Base-by-base conservation (phyloP, 306 rosid species). In the Cucumis cinereus region DNA sequence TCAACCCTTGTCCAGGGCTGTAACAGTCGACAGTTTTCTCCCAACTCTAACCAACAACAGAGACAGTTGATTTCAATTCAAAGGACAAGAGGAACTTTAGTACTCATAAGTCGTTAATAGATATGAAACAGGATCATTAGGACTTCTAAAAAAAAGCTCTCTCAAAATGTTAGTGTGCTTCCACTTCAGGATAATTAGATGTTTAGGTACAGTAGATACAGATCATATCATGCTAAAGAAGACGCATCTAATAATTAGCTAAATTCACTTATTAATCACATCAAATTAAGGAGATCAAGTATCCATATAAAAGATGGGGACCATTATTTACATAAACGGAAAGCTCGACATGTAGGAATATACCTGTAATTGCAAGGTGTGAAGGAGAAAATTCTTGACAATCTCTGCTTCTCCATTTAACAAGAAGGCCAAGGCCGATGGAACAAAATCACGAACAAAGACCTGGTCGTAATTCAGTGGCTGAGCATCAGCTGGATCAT, bases 1-100 rank as follows among this genome's bases (percentile, higher is more conserved):
- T 93, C 86, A 91, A 79, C 78, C 93, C 97, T 87, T 91, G 93
- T 85, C 98, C 97, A 4, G 97, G 97, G 82, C 93, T 89, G 81
- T 91, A 85, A 84, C 92, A 93, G 87, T 91, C 97, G 22, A 91
- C 92, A 6, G 97, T 93, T 80, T 91, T 93, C 86, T 91, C 96
- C 93, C 96, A 93, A 69, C 98, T 93, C 98, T 76, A 62, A 50
- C 9, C 22, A 53, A 16, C 28, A 50, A 19, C 22, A 73, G 78
- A 70, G 71, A 61, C 54, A 22, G 56, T 26, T 38, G 17, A 11
- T 20, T 33, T 67, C 30, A 67, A n/a, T 67, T 40, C 33, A 67
- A 66, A n/a, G 19, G 47, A 30, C 8, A 35, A 62, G 45, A 17
- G 20, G 68, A 28, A 6, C 10, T 28, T 20, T 60, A 60, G 67